Evolutionary conservation across 345 rosid species (phyloP).

Genomic region (Eucalyptus sp.): DNA sequence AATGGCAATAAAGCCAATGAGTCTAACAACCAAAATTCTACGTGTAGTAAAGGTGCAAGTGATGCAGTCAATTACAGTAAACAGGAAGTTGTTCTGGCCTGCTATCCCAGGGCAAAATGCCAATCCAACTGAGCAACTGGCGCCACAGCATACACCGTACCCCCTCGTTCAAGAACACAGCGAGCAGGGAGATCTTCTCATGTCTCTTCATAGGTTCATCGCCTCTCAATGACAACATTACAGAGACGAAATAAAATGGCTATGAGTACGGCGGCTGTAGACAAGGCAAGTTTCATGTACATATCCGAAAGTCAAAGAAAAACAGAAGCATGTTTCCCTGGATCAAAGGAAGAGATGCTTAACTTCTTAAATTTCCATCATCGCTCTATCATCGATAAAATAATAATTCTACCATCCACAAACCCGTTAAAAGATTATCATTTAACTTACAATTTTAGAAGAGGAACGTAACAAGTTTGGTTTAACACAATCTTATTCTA

Average conservation of each 20-base stretch:
- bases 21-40: not conserved
- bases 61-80: not conserved
- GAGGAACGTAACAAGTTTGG: too few relatives aligned
- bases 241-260: too few relatives aligned
- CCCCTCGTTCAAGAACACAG: not conserved
- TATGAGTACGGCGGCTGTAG: too few relatives aligned
- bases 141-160: not conserved
- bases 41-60: not conserved
- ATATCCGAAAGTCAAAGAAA: too few relatives aligned
- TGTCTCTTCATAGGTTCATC: not conserved
- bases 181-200: not conserved
- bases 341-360: too few relatives aligned
- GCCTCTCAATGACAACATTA: not conserved
- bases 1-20: not conserved
- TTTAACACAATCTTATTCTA: not conserved
- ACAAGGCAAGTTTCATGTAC: too few relatives aligned
- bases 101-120: not conserved
- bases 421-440: too few relatives aligned
- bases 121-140: not conserved
- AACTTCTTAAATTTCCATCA: too few relatives aligned
- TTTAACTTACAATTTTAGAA: too few relatives aligned
- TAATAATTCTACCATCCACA: too few relatives aligned
- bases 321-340: too few relatives aligned
- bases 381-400: too few relatives aligned
- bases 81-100: not conserved